These are phyloP conservation scores for Theileria annulata DNA, from an alignment of 169 alveolate genomes.

Conservation along the genomic window DNA sequence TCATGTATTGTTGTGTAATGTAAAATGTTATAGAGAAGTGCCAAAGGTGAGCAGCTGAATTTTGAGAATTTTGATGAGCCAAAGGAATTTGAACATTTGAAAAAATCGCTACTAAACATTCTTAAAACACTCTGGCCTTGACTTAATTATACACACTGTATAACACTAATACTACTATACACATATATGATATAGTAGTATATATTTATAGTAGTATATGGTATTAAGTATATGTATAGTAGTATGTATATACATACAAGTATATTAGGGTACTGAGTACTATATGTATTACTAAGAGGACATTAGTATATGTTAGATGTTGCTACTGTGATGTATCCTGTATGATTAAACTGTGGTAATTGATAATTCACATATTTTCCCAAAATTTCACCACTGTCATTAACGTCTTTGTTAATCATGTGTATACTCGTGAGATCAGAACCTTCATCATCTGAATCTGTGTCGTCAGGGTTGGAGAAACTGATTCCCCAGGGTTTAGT, in stretches of 20 bases:
- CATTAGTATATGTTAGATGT: constrained; percentile 24
- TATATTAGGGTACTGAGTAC: too few relatives aligned
- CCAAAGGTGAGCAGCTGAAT: neutral
- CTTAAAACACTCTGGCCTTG: constrained; percentile 11
- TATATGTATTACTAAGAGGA: too few relatives aligned
- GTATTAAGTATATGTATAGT: too few relatives aligned
- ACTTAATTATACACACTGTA: neutral
- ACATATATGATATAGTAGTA: too few relatives aligned
- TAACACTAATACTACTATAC: neutral
- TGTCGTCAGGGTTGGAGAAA: constrained; percentile 11
- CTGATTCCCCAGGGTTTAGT: constrained; percentile 85
- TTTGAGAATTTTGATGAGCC: constrained; percentile 8
- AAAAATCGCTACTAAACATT: neutral
- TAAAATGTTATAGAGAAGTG: constrained; percentile 2
- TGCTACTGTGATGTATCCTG: constrained; percentile 67
- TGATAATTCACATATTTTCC: constrained; percentile 45
- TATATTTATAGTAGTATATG: too few relatives aligned
- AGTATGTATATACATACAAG: neutral
- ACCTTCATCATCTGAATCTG: constrained; percentile 10
- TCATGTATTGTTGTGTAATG: neutral
- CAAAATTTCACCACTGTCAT: neutral
- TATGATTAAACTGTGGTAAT: constrained; percentile 56
- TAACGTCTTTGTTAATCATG: neutral
- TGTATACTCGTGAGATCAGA: neutral
- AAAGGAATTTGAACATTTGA: neutral